phyloP scores from a whole-genome alignment of 129 eudicot species.

The Scalesia atractyloides region DNA sequence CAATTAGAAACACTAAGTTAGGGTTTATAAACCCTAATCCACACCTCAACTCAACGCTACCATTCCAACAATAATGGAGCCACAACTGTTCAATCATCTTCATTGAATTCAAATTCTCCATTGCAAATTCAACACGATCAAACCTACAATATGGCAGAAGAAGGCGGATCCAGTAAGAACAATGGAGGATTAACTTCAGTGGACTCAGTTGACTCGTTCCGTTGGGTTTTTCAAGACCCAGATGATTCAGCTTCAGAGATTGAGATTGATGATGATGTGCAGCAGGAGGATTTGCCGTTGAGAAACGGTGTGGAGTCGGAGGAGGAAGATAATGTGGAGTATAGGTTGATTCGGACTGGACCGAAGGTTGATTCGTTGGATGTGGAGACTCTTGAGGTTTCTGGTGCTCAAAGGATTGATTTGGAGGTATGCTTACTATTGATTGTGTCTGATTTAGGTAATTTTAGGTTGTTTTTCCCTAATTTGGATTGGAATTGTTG shows the following conservation, averaged over 20 bases:
- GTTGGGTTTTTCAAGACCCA: conserved; percentile 68
- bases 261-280: conserved; percentile 30
- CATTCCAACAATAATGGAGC: conserved; percentile 20
- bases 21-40: conserved; percentile 7
- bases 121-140: conserved; percentile 2
- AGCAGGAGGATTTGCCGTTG: conserved; percentile 24
- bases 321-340: conserved; percentile 51
- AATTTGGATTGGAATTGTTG: not conserved
- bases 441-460: not conserved
- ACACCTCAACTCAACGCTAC: not conserved
- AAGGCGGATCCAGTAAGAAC: conserved; percentile 41
- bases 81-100: not conserved
- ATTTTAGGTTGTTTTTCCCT: not conserved
- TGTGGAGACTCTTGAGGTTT: conserved; percentile 45
- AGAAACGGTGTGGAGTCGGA: conserved; percentile 51
- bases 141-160: conserved; percentile 34
- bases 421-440: conserved; percentile 31
- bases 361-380: conserved; percentile 40
- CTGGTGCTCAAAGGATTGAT: conserved; percentile 38
- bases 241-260: conserved; percentile 48
- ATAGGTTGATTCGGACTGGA: conserved; percentile 38
- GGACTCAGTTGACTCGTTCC: conserved; percentile 53
- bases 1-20: not conserved
- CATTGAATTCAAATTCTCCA: conserved; percentile 7
- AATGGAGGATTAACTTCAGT: conserved; percentile 46